phyloP scores from a whole-genome alignment of 2,329 filamentous ascomycete genomes.

The Nothophaeocryptopus gaeumannii region DNA sequence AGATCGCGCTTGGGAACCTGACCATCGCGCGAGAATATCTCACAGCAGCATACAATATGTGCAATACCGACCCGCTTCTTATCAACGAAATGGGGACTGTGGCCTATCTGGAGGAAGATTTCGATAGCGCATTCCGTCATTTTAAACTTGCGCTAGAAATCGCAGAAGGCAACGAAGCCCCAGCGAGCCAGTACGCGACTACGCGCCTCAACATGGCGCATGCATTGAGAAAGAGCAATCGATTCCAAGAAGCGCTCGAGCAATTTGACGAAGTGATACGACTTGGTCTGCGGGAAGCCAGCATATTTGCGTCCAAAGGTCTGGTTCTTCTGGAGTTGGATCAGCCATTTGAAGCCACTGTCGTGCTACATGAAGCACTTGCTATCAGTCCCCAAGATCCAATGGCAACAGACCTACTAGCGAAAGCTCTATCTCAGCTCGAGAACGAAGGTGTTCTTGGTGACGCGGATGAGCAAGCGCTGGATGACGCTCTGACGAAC shows the following conservation, averaged over 20 bases:
- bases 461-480: slow-evolving; percentile 42
- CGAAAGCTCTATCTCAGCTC: slow-evolving; percentile 66
- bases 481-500: slow-evolving; percentile 25
- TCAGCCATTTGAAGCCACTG: slow-evolving; percentile 71
- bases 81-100: slow-evolving; percentile 95
- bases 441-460: slow-evolving; percentile 48
- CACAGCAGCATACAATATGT: slow-evolving; percentile 79
- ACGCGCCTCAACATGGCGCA: slow-evolving; percentile 88
- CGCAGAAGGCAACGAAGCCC: slow-evolving; percentile 70
- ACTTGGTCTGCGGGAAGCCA: slow-evolving; percentile 70
- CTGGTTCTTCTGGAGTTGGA: slow-evolving; percentile 78
- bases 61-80: slow-evolving; percentile 80
- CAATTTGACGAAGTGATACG: slow-evolving; percentile 87
- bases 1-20: slow-evolving; percentile 94
- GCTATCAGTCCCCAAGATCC: slow-evolving; percentile 76
- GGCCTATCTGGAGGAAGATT: slow-evolving; percentile 84
- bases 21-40: slow-evolving; percentile 90
- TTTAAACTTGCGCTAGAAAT: slow-evolving; percentile 76
- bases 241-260: slow-evolving; percentile 67
- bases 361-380: slow-evolving; percentile 79
- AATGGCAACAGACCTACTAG: slow-evolving; percentile 74
- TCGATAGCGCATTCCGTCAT: slow-evolving; percentile 70
- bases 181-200: slow-evolving; percentile 75
- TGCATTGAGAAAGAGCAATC: slow-evolving; percentile 70
- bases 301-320: slow-evolving; percentile 78